Evolutionary conservation across 176 grass and related monocot genomes (phyloP), one percentile per base, ranked within the genome.

Genomic region (Avena sativa): DNA sequence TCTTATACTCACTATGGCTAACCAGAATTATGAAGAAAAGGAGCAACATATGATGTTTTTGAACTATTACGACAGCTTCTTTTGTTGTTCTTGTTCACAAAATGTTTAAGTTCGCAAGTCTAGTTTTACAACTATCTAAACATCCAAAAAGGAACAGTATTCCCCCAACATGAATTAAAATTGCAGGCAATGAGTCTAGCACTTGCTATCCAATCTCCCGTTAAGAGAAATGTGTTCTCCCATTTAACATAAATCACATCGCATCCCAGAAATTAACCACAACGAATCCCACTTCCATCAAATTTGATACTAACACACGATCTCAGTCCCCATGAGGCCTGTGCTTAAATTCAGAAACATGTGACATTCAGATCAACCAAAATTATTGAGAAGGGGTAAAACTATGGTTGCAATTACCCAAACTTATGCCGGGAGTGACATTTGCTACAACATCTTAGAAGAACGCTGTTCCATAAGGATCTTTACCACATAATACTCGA

Each of bases 401-500:
- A 73, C 10, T 53, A 73, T 71, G 10, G 34, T 32, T 3, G 46
- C 20, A 64, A 38, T 11, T 55, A 23, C 76, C 21, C 77, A 81
- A 34, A 80, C 40, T 67, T 26, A 89, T 55, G n/a, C 13, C 51
- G 25, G 11, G 21, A 20, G 17, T 46, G 20, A 34, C 69, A 81
- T 81, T 85, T 49, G 49, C 17, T 57, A 58, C 9, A 26, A 25
- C 17, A 65, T 58, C 52, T 53, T 69, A 9, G 0, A 81, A 40
- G 50, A 61, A 25, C 0, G 3, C 16, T 59, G 83, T 49, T 76
- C 62, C 32, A 75, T 85, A 15, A 44, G 30, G 49, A 38, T 56
- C 23, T 82, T 70, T 0, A 70, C 20, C 16, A 14, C 74, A 62
- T 55, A 53, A 40, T 74, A 84, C 86, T 69, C 50, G 28, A 57